phyloP scores from a whole-genome alignment of 768 basidiomycete species.

The Lentinula raphanica region DNA sequence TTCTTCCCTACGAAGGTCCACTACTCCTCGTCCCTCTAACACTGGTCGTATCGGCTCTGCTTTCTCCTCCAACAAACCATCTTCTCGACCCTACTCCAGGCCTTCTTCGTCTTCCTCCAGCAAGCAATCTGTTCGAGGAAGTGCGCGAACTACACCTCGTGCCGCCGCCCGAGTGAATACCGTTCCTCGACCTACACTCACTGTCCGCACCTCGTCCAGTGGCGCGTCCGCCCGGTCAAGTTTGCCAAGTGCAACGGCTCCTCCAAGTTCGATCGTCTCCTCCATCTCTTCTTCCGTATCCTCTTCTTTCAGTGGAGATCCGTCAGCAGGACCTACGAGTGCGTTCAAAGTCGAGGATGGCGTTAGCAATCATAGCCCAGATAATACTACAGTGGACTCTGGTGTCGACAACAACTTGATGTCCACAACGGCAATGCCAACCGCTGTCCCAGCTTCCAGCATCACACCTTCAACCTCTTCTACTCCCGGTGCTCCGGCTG shows the following conservation, averaged over 20 bases:
- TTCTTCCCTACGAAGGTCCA: neutral
- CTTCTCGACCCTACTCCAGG: too few species aligned
- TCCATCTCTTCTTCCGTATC: neutral
- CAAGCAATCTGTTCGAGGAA: neutral
- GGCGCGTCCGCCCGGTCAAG: neutral
- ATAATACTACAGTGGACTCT: neutral
- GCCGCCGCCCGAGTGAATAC: neutral
- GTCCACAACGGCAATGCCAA: neutral
- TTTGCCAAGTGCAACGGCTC: neutral
- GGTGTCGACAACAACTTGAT: neutral
- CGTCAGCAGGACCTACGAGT: neutral
- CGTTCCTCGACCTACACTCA: neutral
- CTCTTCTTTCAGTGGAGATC: neutral
- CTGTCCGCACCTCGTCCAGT: neutral
- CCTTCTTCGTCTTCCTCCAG: neutral
- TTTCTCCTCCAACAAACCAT: too few species aligned
- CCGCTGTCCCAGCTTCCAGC: neutral
- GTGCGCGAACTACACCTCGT: neutral
- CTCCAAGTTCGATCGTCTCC: neutral
- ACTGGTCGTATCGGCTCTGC: too few species aligned
- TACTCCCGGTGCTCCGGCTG: constrained; percentile 38
- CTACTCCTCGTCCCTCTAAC: neutral
- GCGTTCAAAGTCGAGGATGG: neutral
- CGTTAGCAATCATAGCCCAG: too few species aligned
- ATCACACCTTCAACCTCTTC: constrained; percentile 17